A percentile compares a stretch with the other conserved stretches of the same genome.
These are phyloP conservation scores for Nepenthes mirabilis DNA, from an alignment of 148 eudicot genomes.

Conservation along the genomic window DNA sequence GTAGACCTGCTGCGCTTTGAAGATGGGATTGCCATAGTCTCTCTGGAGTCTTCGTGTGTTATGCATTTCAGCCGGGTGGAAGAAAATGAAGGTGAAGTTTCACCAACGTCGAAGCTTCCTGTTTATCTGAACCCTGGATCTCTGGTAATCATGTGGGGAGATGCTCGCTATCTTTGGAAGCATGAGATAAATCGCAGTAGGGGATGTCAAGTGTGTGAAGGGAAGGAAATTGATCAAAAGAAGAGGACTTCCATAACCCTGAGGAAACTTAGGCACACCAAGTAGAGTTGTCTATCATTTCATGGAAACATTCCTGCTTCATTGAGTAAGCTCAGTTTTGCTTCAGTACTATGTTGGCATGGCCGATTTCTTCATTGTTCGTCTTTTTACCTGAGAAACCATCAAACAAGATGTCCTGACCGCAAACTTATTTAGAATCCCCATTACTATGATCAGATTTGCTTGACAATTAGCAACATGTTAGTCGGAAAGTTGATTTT, in stretches of 20 bases:
- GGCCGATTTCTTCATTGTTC: too few species aligned
- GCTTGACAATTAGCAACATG: too few species aligned
- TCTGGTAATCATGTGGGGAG: constrained; percentile 66
- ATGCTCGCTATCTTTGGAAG: constrained; percentile 83
- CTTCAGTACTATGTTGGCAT: too few species aligned
- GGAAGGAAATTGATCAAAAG: constrained; percentile 52
- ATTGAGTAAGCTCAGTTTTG: too few species aligned
- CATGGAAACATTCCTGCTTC: too few species aligned
- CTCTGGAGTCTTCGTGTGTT: constrained; percentile 78
- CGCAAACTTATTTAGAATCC: too few species aligned
- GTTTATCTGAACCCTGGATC: constrained; percentile 74
- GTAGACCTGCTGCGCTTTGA: constrained; percentile 91
- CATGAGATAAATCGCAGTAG: constrained; percentile 82
- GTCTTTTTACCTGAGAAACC: too few species aligned
- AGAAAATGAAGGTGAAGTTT: constrained; percentile 13
- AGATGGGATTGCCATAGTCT: constrained; percentile 85
- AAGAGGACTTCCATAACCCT: constrained; percentile 69
- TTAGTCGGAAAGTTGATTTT: too few species aligned
- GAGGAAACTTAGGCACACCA: constrained; percentile 49
- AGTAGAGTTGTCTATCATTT: constrained; percentile 4
- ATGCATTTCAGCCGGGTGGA: constrained; percentile 66
- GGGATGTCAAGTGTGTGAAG: constrained; percentile 76
- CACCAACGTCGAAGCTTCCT: constrained; percentile 26
- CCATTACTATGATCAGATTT: too few species aligned
- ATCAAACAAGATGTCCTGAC: too few species aligned